A percentile compares a stretch with the other conserved stretches of the same genome.
Evolutionary conservation across 2,329 filamentous ascomycete species (phyloP).

Genomic region (Magnaporthiopsis rhizophila): DNA sequence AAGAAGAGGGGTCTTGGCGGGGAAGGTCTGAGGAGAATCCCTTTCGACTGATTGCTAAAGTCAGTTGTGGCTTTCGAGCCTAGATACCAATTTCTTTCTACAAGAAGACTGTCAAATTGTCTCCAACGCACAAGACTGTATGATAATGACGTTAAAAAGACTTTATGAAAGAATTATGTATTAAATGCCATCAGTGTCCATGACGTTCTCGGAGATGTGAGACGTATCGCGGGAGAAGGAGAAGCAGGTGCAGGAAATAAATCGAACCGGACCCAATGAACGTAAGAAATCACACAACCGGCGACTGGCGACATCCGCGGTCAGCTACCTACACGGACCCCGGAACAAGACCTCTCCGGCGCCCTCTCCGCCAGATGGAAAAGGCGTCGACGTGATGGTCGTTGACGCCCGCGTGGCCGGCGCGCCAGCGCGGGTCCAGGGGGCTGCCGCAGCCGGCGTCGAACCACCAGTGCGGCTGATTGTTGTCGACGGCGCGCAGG

Average conservation of each 20-base stretch:
- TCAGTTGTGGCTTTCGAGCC: neutral
- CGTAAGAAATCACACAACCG: neutral
- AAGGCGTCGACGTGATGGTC: neutral
- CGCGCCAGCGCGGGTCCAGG: slow-evolving; percentile 16
- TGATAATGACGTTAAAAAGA: neutral
- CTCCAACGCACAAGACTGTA: too few species aligned
- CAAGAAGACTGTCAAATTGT: too few species aligned
- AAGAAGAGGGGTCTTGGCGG: slow-evolving; percentile 59
- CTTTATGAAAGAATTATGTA: neutral
- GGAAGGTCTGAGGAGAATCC: slow-evolving; percentile 61
- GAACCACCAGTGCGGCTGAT: slow-evolving; percentile 25
- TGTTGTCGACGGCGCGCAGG: slow-evolving; percentile 21
- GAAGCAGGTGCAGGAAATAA: too few species aligned
- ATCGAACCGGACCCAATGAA: too few species aligned
- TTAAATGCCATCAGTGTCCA: neutral
- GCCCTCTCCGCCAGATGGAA: neutral
- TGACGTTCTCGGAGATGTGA: too few species aligned
- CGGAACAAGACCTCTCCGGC: neutral
- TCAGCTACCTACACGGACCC: neutral
- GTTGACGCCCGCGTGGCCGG: neutral
- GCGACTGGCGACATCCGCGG: too few species aligned
- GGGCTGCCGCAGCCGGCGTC: slow-evolving; percentile 29
- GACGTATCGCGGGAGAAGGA: too few species aligned
- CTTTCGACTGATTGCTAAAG: slow-evolving; percentile 57
- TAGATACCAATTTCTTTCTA: neutral